phyloP scores from a whole-genome alignment of 2,329 filamentous ascomycete species.

The Ophiocordyceps camponoti-rufipedis region DNA sequence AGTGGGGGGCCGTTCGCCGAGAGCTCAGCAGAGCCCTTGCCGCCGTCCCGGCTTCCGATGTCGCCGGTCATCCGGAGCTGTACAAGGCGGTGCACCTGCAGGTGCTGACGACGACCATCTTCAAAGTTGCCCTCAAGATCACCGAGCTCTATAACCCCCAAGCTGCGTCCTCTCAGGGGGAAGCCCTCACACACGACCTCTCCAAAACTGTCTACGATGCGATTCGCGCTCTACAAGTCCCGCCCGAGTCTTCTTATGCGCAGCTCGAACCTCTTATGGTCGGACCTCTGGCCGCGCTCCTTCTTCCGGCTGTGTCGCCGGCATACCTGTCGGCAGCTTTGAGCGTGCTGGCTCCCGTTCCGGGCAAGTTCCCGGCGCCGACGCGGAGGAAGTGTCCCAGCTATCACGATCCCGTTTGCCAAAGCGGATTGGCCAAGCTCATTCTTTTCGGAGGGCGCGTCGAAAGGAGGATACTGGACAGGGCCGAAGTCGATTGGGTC shows the following conservation, averaged over 20 bases:
- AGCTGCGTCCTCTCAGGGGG: slow-evolving; percentile 12
- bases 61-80: slow-evolving; percentile 23
- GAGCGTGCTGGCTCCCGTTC: slow-evolving; percentile 54
- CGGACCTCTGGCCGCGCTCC: slow-evolving; percentile 64
- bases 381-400: slow-evolving; percentile 57
- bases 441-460: slow-evolving; percentile 72
- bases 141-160: slow-evolving; percentile 61
- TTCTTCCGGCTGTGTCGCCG: slow-evolving; percentile 69
- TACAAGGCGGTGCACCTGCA: slow-evolving; percentile 54
- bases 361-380: slow-evolving; percentile 60
- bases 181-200: slow-evolving; percentile 28
- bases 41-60: slow-evolving; percentile 17
- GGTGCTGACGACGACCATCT: slow-evolving; percentile 77
- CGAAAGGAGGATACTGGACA: slow-evolving; percentile 71
- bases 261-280: slow-evolving; percentile 59
- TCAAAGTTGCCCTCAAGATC: slow-evolving; percentile 67
- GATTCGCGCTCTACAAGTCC: slow-evolving; percentile 18
- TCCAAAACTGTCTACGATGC: slow-evolving; percentile 33
- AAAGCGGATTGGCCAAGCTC: slow-evolving; percentile 71
- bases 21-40: slow-evolving; percentile 24
- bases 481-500: slow-evolving; percentile 45
- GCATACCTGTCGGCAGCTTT: slow-evolving; percentile 69
- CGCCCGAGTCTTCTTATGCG: slow-evolving; percentile 24
- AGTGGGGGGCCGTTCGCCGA: slow-evolving; percentile 29
- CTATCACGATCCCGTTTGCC: slow-evolving; percentile 64